Percentiles rank a stretch among this genome's conserved stretches.
phyloP scores from a whole-genome alignment of 164 flowering plant genomes.

The Platanus orientalis region DNA sequence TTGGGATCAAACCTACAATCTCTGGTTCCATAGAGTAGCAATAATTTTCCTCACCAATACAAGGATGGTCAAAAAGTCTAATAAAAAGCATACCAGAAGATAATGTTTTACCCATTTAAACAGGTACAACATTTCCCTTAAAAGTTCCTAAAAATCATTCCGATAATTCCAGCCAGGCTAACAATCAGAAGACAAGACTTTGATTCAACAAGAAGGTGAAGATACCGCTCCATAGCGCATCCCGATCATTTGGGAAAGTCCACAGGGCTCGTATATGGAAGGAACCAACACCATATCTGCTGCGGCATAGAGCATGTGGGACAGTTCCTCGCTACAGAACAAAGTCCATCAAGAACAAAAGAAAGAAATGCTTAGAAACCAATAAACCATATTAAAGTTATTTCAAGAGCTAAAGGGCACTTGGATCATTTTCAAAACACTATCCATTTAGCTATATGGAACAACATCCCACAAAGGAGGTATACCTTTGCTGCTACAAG shows the following conservation, averaged over 20 bases:
- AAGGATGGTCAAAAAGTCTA: too few species aligned
- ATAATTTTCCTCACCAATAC: too few species aligned
- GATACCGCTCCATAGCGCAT: constrained; percentile 74
- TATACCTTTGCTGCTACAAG: too few species aligned
- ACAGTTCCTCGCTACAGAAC: constrained; percentile 54
- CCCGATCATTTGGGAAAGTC: constrained; percentile 73
- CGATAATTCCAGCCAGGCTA: too few species aligned
- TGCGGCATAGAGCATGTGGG: constrained; percentile 74
- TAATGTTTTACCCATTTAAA: too few species aligned
- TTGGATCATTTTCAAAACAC: background rate
- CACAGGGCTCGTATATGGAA: constrained; percentile 71
- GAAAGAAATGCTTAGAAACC: background rate
- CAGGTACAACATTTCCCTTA: too few species aligned
- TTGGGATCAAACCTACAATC: too few species aligned
- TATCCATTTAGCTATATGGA: background rate
- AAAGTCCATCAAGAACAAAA: background rate
- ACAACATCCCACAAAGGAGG: background rate
- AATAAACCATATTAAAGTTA: background rate
- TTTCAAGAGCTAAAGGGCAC: background rate
- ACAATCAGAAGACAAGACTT: background rate
- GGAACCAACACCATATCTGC: constrained; percentile 73
- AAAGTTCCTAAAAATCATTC: too few species aligned
- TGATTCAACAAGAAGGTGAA: background rate
- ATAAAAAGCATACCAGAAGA: too few species aligned
- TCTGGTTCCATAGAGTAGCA: too few species aligned